Conservation (phyloP, 192 early-diverging fungal species). For the Coemansia sp. region DNA sequence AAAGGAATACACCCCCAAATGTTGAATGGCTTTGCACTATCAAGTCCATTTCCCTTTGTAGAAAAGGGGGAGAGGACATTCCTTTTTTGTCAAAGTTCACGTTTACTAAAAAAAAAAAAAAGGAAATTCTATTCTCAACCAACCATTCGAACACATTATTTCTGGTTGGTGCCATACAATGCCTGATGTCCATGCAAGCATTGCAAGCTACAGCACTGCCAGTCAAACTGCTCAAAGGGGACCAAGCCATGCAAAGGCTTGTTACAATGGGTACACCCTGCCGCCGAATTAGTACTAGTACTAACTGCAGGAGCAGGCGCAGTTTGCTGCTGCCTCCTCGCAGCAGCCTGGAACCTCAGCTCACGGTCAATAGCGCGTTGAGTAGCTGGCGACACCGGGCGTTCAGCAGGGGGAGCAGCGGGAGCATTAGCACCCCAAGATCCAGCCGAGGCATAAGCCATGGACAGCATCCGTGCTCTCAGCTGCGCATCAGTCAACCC, state of each 20-base stretch:
- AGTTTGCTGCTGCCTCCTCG: conserved; percentile 22
- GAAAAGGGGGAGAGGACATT: no score
- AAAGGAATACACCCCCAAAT: background rate
- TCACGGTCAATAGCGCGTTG: conserved; percentile 39
- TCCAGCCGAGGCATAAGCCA: conserved; percentile 25
- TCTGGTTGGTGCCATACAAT: conserved; percentile 2
- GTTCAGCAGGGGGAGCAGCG: background rate
- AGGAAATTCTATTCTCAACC: background rate
- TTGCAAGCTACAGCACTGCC: conserved; percentile 60
- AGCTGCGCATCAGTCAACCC: conserved; percentile 21
- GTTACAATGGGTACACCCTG: conserved; percentile 58
- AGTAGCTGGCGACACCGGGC: conserved; percentile 13
- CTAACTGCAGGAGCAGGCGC: background rate
- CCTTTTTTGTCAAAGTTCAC: no score
- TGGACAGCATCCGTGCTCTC: conserved; percentile 21
- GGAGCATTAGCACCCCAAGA: background rate
- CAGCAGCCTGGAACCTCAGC: conserved; percentile 35
- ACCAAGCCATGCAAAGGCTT: conserved; percentile 58
- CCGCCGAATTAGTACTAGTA: background rate
- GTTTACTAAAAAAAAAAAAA: background rate
- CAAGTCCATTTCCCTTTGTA: no score
- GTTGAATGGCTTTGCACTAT: no score
- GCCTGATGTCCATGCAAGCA: conserved; percentile 46
- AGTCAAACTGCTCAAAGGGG: conserved; percentile 79
- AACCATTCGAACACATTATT: background rate